Evolutionary conservation across 768 basidiomycete species (phyloP).

Genomic region (Mycena leptocephala): DNA sequence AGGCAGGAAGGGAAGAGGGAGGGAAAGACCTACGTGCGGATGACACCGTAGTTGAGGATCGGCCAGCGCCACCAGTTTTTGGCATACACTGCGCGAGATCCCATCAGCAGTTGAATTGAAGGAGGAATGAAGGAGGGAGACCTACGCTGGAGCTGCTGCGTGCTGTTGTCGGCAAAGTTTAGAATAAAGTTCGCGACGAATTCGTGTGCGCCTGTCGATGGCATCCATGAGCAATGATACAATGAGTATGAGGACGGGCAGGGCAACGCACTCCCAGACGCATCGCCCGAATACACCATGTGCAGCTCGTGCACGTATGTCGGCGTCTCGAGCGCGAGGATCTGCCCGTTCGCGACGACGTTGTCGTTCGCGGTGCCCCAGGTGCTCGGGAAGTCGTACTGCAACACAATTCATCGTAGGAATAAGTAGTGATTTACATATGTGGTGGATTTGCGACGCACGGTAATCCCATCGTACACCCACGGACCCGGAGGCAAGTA

Average conservation of each 20-base stretch:
- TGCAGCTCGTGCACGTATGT: constrained; percentile 64
- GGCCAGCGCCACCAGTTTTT: constrained; percentile 33
- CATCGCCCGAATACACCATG: constrained; percentile 64
- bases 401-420: background rate
- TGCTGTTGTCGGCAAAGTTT: constrained; percentile 23
- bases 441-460: background rate
- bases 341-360: constrained; percentile 60
- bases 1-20: too few species aligned
- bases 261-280: constrained; percentile 44
- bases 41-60: constrained; percentile 25
- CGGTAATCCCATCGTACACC: constrained; percentile 24
- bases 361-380: constrained; percentile 54
- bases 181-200: constrained; percentile 23
- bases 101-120: background rate
- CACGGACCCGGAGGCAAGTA: constrained; percentile 19
- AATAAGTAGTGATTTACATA: too few species aligned
- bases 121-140: too few species aligned
- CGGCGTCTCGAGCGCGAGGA: constrained; percentile 48
- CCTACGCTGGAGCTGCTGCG: constrained; percentile 24
- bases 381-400: constrained; percentile 20
- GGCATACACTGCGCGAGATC: constrained; percentile 11
- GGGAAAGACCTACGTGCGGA: constrained; percentile 12
- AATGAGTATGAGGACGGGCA: background rate
- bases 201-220: constrained; percentile 14
- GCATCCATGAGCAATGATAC: background rate